Percentiles rank a stretch among this genome's conserved stretches.
Conservation (phyloP, 2,329 filamentous ascomycete species). For the Herpotrichia juniperi region DNA sequence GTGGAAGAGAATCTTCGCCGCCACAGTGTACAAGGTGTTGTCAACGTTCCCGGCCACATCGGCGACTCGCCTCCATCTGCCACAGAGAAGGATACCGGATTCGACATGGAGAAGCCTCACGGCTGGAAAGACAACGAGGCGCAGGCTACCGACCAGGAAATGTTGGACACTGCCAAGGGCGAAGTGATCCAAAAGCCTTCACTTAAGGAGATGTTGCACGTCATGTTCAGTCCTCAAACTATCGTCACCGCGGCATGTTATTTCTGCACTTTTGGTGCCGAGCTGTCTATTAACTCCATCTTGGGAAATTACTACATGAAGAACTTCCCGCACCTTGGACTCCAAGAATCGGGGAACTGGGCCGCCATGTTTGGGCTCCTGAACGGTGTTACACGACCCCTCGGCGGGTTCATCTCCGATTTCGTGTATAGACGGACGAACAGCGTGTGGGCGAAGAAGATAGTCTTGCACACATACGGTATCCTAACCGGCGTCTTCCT, state of each 20-base stretch:
- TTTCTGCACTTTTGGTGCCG: constrained; percentile 65
- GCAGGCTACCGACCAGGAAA: constrained; percentile 49
- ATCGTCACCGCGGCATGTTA: constrained; percentile 60
- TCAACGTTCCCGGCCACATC: constrained; percentile 53
- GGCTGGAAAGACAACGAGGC: constrained; percentile 37
- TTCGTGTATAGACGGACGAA: constrained; percentile 56
- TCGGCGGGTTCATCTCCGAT: constrained; percentile 66
- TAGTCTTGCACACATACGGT: constrained; percentile 60
- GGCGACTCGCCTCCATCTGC: constrained; percentile 54
- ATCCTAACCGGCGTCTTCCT: constrained; percentile 64
- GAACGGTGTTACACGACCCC: constrained; percentile 68
- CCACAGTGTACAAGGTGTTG: constrained; percentile 28
- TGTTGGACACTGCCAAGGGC: constrained; percentile 58
- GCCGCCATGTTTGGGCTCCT: constrained; percentile 76
- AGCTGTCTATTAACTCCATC: constrained; percentile 64
- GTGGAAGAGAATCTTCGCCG: constrained; percentile 58
- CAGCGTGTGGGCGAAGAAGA: constrained; percentile 67
- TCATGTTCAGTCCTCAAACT: constrained; percentile 66
- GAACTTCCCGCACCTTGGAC: constrained; percentile 59
- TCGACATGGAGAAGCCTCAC: constrained; percentile 28
- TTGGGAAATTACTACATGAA: constrained; percentile 62
- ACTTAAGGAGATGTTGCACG: constrained; percentile 62
- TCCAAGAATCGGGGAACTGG: constrained; percentile 62
- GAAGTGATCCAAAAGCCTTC: constrained; percentile 69
- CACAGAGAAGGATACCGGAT: constrained; percentile 32